Conservation (phyloP, 495 filamentous ascomycete species). For the Talaromyces borbonicus region DNA sequence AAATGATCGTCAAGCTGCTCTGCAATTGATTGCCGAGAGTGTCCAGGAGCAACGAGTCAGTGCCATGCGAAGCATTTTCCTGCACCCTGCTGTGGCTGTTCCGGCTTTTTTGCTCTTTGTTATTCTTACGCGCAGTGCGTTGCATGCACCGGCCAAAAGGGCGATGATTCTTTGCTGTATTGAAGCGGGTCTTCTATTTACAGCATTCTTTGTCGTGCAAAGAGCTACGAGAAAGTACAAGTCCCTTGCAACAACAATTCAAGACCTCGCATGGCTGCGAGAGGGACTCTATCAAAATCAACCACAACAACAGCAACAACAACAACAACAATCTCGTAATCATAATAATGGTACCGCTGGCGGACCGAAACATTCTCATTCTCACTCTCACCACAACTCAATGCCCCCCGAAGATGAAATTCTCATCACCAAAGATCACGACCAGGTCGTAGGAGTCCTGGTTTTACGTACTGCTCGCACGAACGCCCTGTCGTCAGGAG, state of each 20-base stretch:
- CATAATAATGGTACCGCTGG: constrained; percentile 9
- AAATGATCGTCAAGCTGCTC: constrained; percentile 30
- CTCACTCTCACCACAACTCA: constrained; percentile 2
- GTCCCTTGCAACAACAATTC: constrained; percentile 40
- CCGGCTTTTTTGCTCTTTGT: constrained; percentile 25
- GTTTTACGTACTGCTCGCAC: constrained; percentile 35
- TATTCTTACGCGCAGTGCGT: constrained; percentile 30
- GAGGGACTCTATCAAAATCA: constrained; percentile 19
- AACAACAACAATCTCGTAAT: not conserved
- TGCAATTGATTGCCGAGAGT: constrained; percentile 46
- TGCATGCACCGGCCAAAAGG: constrained; percentile 28
- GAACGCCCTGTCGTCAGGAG: constrained; percentile 10
- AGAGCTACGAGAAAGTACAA: constrained; percentile 38
- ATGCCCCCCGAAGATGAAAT: constrained; percentile 27
- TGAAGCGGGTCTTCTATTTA: constrained; percentile 35
- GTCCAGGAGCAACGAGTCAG: constrained; percentile 55
- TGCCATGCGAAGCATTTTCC: constrained; percentile 42
- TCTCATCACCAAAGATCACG: constrained; percentile 45
- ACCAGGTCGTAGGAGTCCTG: constrained; percentile 45
- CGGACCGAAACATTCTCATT: constrained; percentile 6
- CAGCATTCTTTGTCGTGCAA: constrained; percentile 28
- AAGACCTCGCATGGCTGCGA: constrained; percentile 34
- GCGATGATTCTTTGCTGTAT: constrained; percentile 15
- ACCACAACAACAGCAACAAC: not conserved
- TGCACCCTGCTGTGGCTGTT: constrained; percentile 37